Base-by-base conservation (phyloP, 1,284 basidiomycete genomes). In the Kalmanozyma brasiliensis region DNA sequence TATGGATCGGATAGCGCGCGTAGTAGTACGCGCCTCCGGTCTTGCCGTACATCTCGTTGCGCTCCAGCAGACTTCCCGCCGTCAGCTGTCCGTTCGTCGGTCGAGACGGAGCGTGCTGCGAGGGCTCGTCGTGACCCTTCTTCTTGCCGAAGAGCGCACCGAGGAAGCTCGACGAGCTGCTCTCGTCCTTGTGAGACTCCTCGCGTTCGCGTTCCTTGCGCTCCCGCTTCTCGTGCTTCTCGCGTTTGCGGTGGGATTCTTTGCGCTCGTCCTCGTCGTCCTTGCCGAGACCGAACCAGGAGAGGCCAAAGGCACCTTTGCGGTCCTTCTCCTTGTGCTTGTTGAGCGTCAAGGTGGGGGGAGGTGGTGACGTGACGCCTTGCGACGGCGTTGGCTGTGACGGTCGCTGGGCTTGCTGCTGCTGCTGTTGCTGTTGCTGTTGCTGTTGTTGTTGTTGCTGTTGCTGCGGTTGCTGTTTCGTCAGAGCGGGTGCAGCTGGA, bases 1-100 rank as follows among this genome's bases (percentile, higher is more conserved):
- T 93, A 79, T 98, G 95, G 66, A 98, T 96, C 8, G 95, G 96
- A 81, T 98, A 95, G 61, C 95, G 89, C 48, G 90, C 87, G 78
- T 89, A 91, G 60, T 82, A 84, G 86, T 52, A 56, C 22, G 20
- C 23, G 23, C 64, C 56, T 7, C 38, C 41, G n/a, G n/a, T n/a
- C 40, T 66, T 59, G 20, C 60, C 58, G 22, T 55, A 37, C n/a
- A 57, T 48, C 37, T 61, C 59, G 49, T 47, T 69, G 34, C 62
- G 59, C 41, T 73, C 70, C 41, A 74, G 32, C 36, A 73, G 57
- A 47, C 72, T 75, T 14, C 77, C 77, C 20, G 76, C 74, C 4
- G 73, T 72, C 22, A 75, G 59, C 19, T 74, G 74, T n/a, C 65
- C 55, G 19, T 77, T 58, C 6, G 23, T 14, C 13, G 49, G 61